phyloP scores from a whole-genome alignment of 306 rosid genomes.

The Lathyrus sativus region DNA sequence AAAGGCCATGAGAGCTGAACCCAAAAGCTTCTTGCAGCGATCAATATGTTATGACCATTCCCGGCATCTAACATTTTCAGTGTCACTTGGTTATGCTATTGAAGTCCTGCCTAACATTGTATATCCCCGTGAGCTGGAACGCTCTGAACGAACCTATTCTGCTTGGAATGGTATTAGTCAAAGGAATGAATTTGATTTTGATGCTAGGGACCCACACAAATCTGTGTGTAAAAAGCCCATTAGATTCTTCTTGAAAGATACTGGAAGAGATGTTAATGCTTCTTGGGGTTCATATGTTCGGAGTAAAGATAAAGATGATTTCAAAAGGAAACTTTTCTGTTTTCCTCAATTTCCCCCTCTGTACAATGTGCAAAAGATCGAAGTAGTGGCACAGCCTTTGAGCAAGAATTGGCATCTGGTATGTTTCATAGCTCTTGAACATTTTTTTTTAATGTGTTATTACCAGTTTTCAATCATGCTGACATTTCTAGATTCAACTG shows the following conservation, averaged over 20 bases:
- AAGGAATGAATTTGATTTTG: constrained; percentile 66
- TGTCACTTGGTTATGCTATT: constrained; percentile 71
- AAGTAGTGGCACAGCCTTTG: constrained; percentile 54
- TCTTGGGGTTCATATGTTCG: constrained; percentile 63
- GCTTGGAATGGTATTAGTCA: constrained; percentile 72
- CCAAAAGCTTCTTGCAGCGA: constrained; percentile 69
- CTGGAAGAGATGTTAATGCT: constrained; percentile 50
- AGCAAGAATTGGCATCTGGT: constrained; percentile 79
- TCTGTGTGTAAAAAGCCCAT: constrained; percentile 71
- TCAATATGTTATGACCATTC: constrained; percentile 65
- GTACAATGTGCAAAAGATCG: constrained; percentile 50
- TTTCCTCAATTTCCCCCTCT: constrained; percentile 57
- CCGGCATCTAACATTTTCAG: constrained; percentile 55
- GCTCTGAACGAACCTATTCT: constrained; percentile 73
- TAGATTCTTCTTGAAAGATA: constrained; percentile 63
- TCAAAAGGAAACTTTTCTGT: constrained; percentile 63
- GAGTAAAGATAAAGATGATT: constrained; percentile 53
- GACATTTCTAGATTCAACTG: constrained; percentile 32
- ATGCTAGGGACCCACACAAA: constrained; percentile 63
- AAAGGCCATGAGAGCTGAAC: constrained; percentile 66
- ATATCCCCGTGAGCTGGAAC: constrained; percentile 74
- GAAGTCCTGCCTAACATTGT: constrained; percentile 65
- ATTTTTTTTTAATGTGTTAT: constrained; percentile 25
- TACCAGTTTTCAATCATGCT: constrained; percentile 14
- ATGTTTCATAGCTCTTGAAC: constrained; percentile 36